A percentile compares a stretch with the other conserved stretches of the same genome.
Evolutionary conservation across 1,139 yeast species (phyloP).

Genomic region (Hemisphaericaspora subhashii): DNA sequence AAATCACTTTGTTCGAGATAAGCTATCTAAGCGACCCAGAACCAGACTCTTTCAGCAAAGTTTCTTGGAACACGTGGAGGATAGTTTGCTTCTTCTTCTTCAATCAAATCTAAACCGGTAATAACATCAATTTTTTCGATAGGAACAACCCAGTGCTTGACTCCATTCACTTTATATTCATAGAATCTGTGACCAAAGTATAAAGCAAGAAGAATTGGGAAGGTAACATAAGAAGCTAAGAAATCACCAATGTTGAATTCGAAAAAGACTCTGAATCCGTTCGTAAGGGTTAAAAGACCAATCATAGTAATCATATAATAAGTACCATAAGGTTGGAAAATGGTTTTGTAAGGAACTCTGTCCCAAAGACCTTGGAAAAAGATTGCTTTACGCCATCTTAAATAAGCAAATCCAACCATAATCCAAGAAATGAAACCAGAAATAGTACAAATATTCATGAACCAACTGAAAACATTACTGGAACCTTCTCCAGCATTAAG

Average conservation of each 20-base stretch:
- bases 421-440: slow-evolving; percentile 74
- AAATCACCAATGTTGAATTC: slow-evolving; percentile 52
- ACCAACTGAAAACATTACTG: slow-evolving; percentile 59
- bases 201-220: slow-evolving; percentile 52
- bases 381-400: slow-evolving; percentile 58
- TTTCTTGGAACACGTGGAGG: slow-evolving; percentile 32
- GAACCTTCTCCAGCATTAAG: slow-evolving; percentile 59
- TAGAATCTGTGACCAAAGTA: slow-evolving; percentile 45
- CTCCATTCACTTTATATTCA: slow-evolving; percentile 28
- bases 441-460: slow-evolving; percentile 69
- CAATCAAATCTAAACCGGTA: slow-evolving; percentile 47
- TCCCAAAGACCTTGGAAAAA: slow-evolving; percentile 38
- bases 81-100: slow-evolving; percentile 34
- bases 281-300: slow-evolving; percentile 48
- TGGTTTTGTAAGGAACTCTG: slow-evolving; percentile 49
- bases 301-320: slow-evolving; percentile 50
- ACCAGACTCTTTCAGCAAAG: slow-evolving; percentile 37
- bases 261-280: slow-evolving; percentile 61
- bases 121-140: slow-evolving; percentile 43
- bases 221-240: slow-evolving; percentile 60
- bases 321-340: slow-evolving; percentile 51
- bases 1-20: too few species aligned
- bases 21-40: slow-evolving; percentile 32
- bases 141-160: slow-evolving; percentile 35
- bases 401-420: slow-evolving; percentile 43